Evolutionary conservation across 805 yeast species (phyloP), one percentile per base, ranked within the genome.

Genomic region (Zygosaccharomyces gambellarensis): DNA sequence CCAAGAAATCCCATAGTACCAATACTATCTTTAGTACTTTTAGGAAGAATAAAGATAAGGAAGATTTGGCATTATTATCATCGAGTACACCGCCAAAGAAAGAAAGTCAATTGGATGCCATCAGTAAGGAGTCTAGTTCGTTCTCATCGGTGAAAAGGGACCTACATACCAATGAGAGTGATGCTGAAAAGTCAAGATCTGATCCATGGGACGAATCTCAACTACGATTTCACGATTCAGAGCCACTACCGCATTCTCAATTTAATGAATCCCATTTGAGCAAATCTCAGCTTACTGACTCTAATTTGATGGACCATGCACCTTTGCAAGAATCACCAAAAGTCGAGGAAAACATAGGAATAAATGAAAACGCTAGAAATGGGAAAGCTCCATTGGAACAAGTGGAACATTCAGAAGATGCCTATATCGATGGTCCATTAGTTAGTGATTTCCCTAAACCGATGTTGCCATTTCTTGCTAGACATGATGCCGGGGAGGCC

Each of bases 401-500:
- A 8, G 11, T 3, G 5, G 11, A 34, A 34, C 38, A 4, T 19
- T 25, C 30, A 9, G 36, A 30, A 14, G 38, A 11, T 42, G 29
- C 38, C n/a, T 17, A 30, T 19, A 28, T 42, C 21, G 10, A 30
- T 19, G 45, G 29, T 25, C 45, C 45, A 10, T 21, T 30, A 21
- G 34, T 30, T 21, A 30, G 25, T 4, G 38, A 29, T 25, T 30
- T 42, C 11, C 45, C 45, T 25, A 42, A 42, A 19, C 45, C 45
- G 7, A 19, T n/a, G 27, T 14, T 42, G 45, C 45, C 45, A 17
- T 42, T 42, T 14, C 36, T 42, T 21, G 14, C 25, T 4, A 65
- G 57, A 40, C 56, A 68, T 8, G 74, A 72, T 50, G 64, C 69
- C 4, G 82, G 83, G 23, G 83, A 85, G 48, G 79, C 82, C 0